These are phyloP conservation scores for Kazachstania martiniae DNA, from an alignment of 805 yeast genomes.

Conservation along the genomic window DNA sequence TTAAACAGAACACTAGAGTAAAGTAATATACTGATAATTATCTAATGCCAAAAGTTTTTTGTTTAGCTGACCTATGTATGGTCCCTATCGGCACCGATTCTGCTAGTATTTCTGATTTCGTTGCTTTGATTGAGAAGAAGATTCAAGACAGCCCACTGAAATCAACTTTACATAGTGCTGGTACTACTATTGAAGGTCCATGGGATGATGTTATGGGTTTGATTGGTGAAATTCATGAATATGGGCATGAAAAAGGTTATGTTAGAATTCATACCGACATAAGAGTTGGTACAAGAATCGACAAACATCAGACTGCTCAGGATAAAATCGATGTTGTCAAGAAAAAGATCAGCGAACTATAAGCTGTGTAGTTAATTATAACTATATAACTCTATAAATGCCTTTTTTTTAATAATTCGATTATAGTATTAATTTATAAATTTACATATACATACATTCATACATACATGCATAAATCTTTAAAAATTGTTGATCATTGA, in stretches of 20 bases:
- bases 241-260: conserved; percentile 60
- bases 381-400: no score
- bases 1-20: no score
- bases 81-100: conserved; percentile 77
- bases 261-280: conserved; percentile 78
- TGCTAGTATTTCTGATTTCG: conserved; percentile 74
- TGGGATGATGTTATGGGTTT: conserved; percentile 79
- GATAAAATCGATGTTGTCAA: conserved; percentile 63
- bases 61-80: conserved; percentile 79
- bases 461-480: background rate
- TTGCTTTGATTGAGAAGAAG: conserved; percentile 55
- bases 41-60: conserved; percentile 34
- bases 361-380: background rate
- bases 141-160: conserved; percentile 53
- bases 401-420: background rate
- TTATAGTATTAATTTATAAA: background rate
- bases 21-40: no score
- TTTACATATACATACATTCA: background rate
- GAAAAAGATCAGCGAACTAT: conserved; percentile 26
- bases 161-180: conserved; percentile 78
- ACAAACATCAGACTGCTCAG: conserved; percentile 58
- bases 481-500: background rate
- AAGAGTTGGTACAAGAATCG: conserved; percentile 77
- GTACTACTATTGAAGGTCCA: conserved; percentile 86
- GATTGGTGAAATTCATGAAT: conserved; percentile 69